These are phyloP conservation scores for Ogataea trehaloabstinens DNA, from an alignment of 805 yeast genomes.

Conservation along the genomic window DNA sequence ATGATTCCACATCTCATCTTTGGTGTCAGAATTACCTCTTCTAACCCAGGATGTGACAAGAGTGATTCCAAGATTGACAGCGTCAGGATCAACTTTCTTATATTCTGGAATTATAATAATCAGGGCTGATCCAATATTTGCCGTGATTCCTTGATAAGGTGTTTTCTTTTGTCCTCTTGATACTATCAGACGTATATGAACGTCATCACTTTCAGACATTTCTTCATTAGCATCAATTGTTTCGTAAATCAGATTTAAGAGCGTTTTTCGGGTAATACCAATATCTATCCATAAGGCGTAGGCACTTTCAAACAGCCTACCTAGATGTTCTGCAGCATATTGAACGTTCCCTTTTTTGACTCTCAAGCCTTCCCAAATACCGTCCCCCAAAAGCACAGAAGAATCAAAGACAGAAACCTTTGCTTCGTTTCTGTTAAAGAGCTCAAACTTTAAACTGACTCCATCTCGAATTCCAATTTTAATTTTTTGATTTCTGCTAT, in stretches of 20 bases:
- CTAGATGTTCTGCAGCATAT: constrained; percentile 10
- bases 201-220: constrained; percentile 9
- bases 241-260: constrained; percentile 5
- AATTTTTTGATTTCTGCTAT: constrained; percentile 7
- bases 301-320: constrained; percentile 9
- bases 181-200: constrained; percentile 9
- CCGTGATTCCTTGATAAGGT: constrained; percentile 10
- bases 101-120: constrained; percentile 13
- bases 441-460: constrained; percentile 8
- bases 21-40: constrained; percentile 9
- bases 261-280: constrained; percentile 4
- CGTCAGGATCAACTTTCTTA: constrained; percentile 7
- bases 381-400: constrained; percentile 12
- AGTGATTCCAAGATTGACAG: constrained; percentile 2
- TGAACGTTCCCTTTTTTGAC: constrained; percentile 6
- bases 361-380: constrained; percentile 13
- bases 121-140: constrained; percentile 9
- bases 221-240: constrained; percentile 12
- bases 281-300: constrained; percentile 8
- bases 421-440: constrained; percentile 8
- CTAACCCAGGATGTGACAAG: constrained; percentile 9
- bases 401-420: constrained; percentile 13
- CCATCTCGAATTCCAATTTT: constrained; percentile 14
- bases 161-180: constrained; percentile 11
- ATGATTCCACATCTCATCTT: constrained; percentile 16